phyloP scores from a whole-genome alignment of 2,329 filamentous ascomycete genomes.

The Fusarium albidum region DNA sequence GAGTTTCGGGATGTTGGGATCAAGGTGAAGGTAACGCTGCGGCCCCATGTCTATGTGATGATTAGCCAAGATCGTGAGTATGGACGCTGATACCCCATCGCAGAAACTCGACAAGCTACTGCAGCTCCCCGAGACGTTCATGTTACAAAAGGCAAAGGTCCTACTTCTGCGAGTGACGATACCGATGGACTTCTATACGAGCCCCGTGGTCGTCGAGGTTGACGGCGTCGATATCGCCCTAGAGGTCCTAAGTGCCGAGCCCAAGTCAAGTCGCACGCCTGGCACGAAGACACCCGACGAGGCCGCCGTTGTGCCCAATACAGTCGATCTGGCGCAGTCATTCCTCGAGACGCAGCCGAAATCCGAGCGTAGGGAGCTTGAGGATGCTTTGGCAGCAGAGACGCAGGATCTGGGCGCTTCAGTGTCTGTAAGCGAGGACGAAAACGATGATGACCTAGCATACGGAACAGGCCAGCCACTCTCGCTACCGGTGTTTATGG shows the following conservation, averaged over 20 bases:
- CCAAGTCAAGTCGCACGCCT: conserved; percentile 43
- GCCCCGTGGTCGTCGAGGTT: conserved; percentile 82
- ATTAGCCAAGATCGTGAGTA: not conserved
- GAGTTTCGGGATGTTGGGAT: conserved; percentile 89
- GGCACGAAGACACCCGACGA: conserved; percentile 49
- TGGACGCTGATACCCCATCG: conserved; percentile 32
- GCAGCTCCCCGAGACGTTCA: conserved; percentile 75
- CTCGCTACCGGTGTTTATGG: conserved; percentile 74
- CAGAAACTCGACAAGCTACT: conserved; percentile 83
- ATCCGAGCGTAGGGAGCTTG: conserved; percentile 71
- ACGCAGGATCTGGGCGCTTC: conserved; percentile 70
- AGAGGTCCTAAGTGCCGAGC: conserved; percentile 53
- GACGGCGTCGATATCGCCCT: conserved; percentile 80
- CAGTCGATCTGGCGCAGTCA: conserved; percentile 77
- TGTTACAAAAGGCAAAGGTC: conserved; percentile 77
- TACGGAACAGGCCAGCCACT: conserved; percentile 76
- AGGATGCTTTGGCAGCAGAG: conserved; percentile 72
- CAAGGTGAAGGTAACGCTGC: conserved; percentile 70
- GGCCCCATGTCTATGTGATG: conserved; percentile 11
- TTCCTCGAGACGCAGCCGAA: conserved; percentile 77
- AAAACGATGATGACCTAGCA: conserved; percentile 65
- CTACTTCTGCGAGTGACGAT: conserved; percentile 81
- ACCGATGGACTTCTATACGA: conserved; percentile 87
- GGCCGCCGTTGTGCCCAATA: conserved; percentile 65
- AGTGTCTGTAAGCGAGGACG: conserved; percentile 66